phyloP scores from a whole-genome alignment of 352 stramenopile genomes.

The Phytopythium cucurbitacearum region DNA sequence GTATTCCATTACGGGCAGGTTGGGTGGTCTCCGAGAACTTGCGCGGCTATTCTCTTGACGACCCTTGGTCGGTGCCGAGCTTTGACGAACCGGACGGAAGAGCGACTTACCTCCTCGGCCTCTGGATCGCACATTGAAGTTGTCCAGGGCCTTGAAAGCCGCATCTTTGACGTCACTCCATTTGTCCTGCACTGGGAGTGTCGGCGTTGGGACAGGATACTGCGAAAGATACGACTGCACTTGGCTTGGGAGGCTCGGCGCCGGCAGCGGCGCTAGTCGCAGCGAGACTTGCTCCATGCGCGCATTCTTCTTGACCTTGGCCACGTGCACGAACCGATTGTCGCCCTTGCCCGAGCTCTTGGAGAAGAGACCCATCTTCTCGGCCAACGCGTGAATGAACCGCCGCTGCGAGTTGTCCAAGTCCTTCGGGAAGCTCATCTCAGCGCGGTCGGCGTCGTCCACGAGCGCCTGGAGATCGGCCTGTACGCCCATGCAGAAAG shows the following conservation, averaged over 20 bases:
- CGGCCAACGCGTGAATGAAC: slow-evolving; percentile 78
- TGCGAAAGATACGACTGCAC: slow-evolving; percentile 39
- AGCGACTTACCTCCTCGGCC: slow-evolving; percentile 13
- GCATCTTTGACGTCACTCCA: slow-evolving; percentile 21
- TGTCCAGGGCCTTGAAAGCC: background rate
- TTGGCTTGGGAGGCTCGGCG: slow-evolving; percentile 36
- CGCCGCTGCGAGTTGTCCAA: slow-evolving; percentile 75
- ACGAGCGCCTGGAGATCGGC: slow-evolving; percentile 55
- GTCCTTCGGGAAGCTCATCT: slow-evolving; percentile 63
- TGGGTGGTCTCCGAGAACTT: slow-evolving; percentile 15
- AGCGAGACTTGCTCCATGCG: slow-evolving; percentile 71
- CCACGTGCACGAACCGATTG: slow-evolving; percentile 69
- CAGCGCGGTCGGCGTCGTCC: slow-evolving; percentile 44
- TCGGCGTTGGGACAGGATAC: slow-evolving; percentile 23
- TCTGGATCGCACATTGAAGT: slow-evolving; percentile 1
- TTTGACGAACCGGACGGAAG: slow-evolving; percentile 40
- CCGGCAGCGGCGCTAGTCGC: slow-evolving; percentile 27
- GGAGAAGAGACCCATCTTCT: slow-evolving; percentile 79
- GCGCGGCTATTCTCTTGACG: slow-evolving; percentile 13
- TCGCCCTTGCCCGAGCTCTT: slow-evolving; percentile 75
- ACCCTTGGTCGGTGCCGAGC: background rate
- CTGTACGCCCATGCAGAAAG: slow-evolving; percentile 69
- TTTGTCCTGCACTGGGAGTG: slow-evolving; percentile 8
- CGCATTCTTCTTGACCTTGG: slow-evolving; percentile 80
- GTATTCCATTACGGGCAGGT: slow-evolving; percentile 57